Conservation (phyloP, 148 eudicot species). For the Heliamphora exappendiculata region DNA sequence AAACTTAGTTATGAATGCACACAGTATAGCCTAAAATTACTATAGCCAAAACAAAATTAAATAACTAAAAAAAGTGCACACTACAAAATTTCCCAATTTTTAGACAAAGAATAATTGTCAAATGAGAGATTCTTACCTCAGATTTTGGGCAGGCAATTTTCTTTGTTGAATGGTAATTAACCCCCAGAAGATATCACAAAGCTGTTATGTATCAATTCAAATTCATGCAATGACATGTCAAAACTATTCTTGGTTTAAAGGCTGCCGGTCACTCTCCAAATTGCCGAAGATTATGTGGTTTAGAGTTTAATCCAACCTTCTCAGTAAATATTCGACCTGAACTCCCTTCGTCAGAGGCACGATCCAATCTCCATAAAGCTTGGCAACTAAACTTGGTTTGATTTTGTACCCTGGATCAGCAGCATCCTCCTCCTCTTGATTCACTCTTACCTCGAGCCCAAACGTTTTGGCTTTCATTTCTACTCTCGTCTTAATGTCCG, state of each 20-base stretch:
- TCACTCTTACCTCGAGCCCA: slow-evolving; percentile 34
- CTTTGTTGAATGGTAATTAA: too few relatives aligned
- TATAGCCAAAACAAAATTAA: too few relatives aligned
- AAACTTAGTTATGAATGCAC: too few relatives aligned
- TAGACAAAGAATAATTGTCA: too few relatives aligned
- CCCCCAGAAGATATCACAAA: too few relatives aligned
- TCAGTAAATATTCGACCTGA: slow-evolving; percentile 48
- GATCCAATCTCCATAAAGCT: slow-evolving; percentile 55
- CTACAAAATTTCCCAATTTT: too few relatives aligned
- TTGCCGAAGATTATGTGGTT: background rate
- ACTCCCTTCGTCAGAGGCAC: slow-evolving; percentile 67
- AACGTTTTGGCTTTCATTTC: slow-evolving; percentile 48
- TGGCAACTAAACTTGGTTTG: slow-evolving; percentile 47
- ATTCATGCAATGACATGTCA: background rate
- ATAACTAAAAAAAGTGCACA: too few relatives aligned
- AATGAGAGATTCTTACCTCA: too few relatives aligned
- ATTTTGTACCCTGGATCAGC: slow-evolving; percentile 43
- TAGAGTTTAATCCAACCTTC: slow-evolving; percentile 49
- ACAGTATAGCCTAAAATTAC: too few relatives aligned
- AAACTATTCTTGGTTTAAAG: background rate
- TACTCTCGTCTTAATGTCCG: slow-evolving; percentile 44
- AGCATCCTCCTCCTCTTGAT: slow-evolving; percentile 24
- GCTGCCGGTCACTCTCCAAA: background rate
- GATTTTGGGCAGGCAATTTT: too few relatives aligned
- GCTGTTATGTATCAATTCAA: background rate